Conservation (phyloP, 352 stramenopile genomes). For the Globisporangium spiculum region DNA sequence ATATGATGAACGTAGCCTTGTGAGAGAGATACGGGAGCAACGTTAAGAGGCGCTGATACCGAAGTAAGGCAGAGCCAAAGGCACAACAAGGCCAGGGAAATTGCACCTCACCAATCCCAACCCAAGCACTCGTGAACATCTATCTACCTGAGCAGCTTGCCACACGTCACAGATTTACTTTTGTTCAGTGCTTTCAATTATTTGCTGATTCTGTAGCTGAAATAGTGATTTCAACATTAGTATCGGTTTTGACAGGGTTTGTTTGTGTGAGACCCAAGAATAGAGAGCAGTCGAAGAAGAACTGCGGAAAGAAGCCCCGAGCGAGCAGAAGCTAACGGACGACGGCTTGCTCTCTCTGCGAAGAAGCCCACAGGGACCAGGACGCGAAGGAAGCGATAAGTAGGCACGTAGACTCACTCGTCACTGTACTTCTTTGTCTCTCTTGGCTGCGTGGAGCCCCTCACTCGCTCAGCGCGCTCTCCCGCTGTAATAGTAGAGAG, state of each 20-base stretch:
- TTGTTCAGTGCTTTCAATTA: too few species aligned
- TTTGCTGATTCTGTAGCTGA: too few species aligned
- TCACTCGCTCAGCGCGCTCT: not conserved
- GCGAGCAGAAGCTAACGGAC: not conserved
- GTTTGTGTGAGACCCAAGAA: not conserved
- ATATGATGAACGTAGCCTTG: too few species aligned
- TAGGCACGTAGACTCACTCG: not conserved
- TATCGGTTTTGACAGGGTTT: not conserved
- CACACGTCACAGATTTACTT: too few species aligned
- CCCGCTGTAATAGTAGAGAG: too few species aligned
- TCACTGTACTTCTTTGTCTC: not conserved
- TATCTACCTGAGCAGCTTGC: too few species aligned
- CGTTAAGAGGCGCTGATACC: too few species aligned
- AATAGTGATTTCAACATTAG: not conserved
- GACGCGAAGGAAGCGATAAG: not conserved
- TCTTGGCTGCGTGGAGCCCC: not conserved
- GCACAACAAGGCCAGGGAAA: too few species aligned
- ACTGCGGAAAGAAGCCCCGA: not conserved
- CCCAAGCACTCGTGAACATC: too few species aligned
- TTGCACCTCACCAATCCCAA: too few species aligned
- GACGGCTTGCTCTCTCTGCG: not conserved
- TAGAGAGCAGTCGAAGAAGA: not conserved
- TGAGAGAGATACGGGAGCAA: too few species aligned
- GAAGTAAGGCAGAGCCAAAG: too few species aligned
- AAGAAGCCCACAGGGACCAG: not conserved